Percentiles rank a stretch among this genome's conserved stretches.
phyloP scores from a whole-genome alignment of 352 stramenopile species.

The Phytophthora pluvialis region DNA sequence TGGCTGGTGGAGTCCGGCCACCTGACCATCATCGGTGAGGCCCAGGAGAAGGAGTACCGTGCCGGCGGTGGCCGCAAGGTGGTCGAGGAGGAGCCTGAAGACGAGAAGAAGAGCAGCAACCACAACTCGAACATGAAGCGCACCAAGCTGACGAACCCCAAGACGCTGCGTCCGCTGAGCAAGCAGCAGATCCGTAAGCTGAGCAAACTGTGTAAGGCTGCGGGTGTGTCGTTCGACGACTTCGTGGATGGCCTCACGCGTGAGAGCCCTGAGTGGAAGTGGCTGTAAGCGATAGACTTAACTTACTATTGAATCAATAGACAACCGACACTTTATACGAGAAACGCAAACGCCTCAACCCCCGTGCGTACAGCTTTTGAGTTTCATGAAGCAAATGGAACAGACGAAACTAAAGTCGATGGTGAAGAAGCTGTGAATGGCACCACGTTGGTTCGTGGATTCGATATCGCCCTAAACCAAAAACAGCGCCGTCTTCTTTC shows the following conservation, averaged over 20 bases:
- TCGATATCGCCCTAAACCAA: too few species aligned
- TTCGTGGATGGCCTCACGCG: conserved; percentile 62
- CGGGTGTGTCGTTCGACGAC: conserved; percentile 68
- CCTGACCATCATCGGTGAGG: conserved; percentile 72
- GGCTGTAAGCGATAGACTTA: conserved; percentile 58
- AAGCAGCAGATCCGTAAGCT: conserved; percentile 80
- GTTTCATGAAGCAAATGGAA: too few species aligned
- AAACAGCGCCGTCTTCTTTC: too few species aligned
- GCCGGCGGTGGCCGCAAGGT: conserved; percentile 66
- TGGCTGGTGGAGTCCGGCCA: conserved; percentile 75
- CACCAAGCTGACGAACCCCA: conserved; percentile 76
- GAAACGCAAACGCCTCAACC: background rate
- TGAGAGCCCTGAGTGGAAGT: conserved; percentile 77
- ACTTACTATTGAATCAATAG: conserved; percentile 42
- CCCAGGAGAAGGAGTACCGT: conserved; percentile 76
- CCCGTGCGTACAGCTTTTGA: too few species aligned
- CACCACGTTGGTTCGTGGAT: too few species aligned
- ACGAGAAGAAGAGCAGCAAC: conserved; percentile 54
- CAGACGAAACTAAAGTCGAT: too few species aligned
- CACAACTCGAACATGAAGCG: conserved; percentile 62
- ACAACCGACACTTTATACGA: conserved; percentile 27
- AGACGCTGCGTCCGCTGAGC: conserved; percentile 70
- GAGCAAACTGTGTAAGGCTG: conserved; percentile 62
- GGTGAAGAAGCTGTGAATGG: too few species aligned
- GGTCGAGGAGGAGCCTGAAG: conserved; percentile 63